phyloP scores from a whole-genome alignment of 202 grass and related monocot genomes.

The Dendrocalamus latiflorus region DNA sequence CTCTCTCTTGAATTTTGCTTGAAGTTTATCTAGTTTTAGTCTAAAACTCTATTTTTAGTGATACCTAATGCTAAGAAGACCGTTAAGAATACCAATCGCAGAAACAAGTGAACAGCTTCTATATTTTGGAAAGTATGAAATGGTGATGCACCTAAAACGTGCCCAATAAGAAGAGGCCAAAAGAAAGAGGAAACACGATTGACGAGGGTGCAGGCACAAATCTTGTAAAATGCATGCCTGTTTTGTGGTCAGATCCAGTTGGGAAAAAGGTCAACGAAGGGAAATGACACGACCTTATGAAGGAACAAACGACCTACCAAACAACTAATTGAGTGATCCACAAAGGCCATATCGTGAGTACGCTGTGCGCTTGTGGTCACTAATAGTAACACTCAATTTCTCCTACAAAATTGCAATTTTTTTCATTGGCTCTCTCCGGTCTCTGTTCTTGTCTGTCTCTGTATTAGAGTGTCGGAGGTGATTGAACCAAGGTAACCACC shows the following conservation, averaged over 20 bases:
- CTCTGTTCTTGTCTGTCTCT: background rate
- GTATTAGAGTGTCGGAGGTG: background rate
- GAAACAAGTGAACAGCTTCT: background rate
- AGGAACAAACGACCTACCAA: conserved; percentile 28
- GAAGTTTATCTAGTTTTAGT: too few species aligned
- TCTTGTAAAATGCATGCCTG: background rate
- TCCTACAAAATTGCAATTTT: background rate
- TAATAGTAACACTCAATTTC: background rate
- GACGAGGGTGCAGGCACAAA: background rate
- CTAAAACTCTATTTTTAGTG: too few species aligned
- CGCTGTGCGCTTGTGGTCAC: background rate
- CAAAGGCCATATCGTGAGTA: background rate
- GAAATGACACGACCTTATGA: background rate
- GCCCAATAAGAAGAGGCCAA: background rate
- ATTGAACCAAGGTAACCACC: conserved; percentile 10
- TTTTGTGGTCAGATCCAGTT: background rate
- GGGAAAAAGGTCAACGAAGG: background rate
- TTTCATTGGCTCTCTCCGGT: background rate
- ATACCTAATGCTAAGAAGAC: background rate
- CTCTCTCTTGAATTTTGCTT: fast-evolving
- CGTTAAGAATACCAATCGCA: background rate
- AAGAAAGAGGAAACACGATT: too few species aligned
- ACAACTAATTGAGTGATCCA: background rate
- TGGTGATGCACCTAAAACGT: background rate
- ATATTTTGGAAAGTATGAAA: background rate